A percentile compares a stretch with the other conserved stretches of the same genome.
These are phyloP conservation scores for Gynandropsis gynandra DNA, from an alignment of 345 rosid genomes.

Conservation along the genomic window DNA sequence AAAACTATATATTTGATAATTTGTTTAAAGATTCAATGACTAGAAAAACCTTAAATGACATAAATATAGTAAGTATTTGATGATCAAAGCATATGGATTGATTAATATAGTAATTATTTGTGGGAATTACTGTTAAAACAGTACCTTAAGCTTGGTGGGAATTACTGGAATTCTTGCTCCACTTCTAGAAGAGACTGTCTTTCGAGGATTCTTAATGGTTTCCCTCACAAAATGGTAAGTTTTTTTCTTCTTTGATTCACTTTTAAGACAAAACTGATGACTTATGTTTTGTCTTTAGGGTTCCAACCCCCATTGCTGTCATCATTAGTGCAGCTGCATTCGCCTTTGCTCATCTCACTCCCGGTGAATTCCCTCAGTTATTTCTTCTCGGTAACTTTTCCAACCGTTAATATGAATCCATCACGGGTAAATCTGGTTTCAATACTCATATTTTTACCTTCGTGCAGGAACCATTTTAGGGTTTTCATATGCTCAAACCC, in stretches of 20 bases:
- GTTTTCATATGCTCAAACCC: slow-evolving; percentile 81
- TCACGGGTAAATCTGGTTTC: no score
- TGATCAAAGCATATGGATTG: not conserved
- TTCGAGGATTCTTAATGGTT: slow-evolving; percentile 94
- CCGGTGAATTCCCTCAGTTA: slow-evolving; percentile 86
- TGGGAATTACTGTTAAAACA: slow-evolving; percentile 24
- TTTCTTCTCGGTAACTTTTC: slow-evolving; percentile 59
- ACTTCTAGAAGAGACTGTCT: slow-evolving; percentile 82
- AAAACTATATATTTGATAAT: no score
- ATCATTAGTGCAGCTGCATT: slow-evolving; percentile 84
- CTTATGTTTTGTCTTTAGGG: slow-evolving; percentile 35
- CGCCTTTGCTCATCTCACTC: slow-evolving; percentile 86
- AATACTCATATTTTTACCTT: slow-evolving; percentile 2
- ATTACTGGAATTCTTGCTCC: slow-evolving; percentile 91
- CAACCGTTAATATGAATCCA: no score
- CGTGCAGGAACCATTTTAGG: slow-evolving; percentile 62
- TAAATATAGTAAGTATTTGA: not conserved
- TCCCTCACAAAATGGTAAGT: slow-evolving; percentile 83
- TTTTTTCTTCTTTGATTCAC: not conserved
- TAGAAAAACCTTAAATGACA: no score
- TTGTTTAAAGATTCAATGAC: no score
- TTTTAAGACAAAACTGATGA: not conserved
- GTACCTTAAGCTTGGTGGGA: slow-evolving; percentile 86
- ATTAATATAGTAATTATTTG: not conserved
- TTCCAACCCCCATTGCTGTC: slow-evolving; percentile 76